A percentile compares a stretch with the other conserved stretches of the same genome.
These are phyloP conservation scores for Noccaea caerulescens DNA, from an alignment of 345 rosid genomes.

Conservation along the genomic window DNA sequence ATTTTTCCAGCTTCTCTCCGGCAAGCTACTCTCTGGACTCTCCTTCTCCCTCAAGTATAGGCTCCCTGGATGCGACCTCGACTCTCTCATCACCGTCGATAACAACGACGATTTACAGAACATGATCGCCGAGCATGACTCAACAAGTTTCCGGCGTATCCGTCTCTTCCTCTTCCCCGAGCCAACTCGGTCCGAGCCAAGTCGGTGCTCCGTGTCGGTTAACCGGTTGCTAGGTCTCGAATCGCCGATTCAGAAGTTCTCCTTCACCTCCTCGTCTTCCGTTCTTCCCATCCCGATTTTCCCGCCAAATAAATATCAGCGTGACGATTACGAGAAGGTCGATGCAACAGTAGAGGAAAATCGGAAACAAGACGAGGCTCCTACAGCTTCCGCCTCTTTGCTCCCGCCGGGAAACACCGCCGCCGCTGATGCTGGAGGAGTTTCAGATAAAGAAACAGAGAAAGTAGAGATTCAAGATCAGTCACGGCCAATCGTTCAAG, in stretches of 20 bases:
- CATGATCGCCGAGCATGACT: conserved; percentile 33
- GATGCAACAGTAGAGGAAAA: conserved; percentile 10
- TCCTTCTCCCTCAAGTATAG: conserved; percentile 36
- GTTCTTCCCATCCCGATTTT: conserved; percentile 15
- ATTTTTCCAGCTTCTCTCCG: conserved; percentile 22
- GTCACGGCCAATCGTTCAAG: background rate
- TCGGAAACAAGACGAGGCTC: background rate
- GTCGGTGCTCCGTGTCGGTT: background rate
- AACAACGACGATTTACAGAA: conserved; percentile 27
- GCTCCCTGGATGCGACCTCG: conserved; percentile 28
- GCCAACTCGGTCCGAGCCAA: background rate
- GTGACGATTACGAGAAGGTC: background rate
- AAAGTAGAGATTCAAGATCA: conserved; percentile 15
- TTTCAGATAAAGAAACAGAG: conserved; percentile 22
- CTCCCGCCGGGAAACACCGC: background rate
- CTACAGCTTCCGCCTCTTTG: background rate
- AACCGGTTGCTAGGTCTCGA: conserved; percentile 33
- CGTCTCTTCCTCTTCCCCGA: conserved; percentile 36
- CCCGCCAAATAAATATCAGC: background rate
- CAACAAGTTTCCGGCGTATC: conserved; percentile 1
- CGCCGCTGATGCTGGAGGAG: background rate
- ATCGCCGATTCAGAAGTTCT: background rate
- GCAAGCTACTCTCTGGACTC: conserved; percentile 13
- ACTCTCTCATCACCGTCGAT: conserved; percentile 32
- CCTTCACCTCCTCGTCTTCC: conserved; percentile 15